A percentile compares a stretch with the other conserved stretches of the same genome.
These are phyloP conservation scores for Deuterostichococcus epilithicus DNA, from an alignment of 139 green algal species.

Conservation along the genomic window DNA sequence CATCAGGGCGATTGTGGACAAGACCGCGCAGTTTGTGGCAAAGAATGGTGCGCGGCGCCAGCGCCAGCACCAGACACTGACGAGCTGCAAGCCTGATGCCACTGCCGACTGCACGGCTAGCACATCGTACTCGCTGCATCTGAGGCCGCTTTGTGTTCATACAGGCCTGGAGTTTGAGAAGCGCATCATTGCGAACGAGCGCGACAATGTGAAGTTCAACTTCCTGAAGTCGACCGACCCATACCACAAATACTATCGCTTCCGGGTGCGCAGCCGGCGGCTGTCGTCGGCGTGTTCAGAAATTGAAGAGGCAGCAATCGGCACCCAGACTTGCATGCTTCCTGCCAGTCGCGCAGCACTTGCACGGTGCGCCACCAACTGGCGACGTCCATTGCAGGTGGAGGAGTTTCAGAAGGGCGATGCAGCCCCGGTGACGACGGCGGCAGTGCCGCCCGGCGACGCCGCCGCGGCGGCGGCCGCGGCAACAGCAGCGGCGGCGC, in stretches of 20 bases:
- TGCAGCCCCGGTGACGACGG: conserved; percentile 8
- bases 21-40: conserved; percentile 96
- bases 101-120: too few species aligned
- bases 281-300: not conserved
- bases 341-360: too few species aligned
- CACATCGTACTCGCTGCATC: too few species aligned
- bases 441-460: conserved; percentile 14
- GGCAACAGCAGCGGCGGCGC: conserved; percentile 5
- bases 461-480: conserved; percentile 24
- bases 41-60: conserved; percentile 77
- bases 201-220: conserved; percentile 96
- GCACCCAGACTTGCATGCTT: not conserved
- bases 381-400: conserved; percentile 38
- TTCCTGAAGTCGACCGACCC: conserved; percentile 90
- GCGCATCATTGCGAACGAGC: conserved; percentile 87
- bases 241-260: conserved; percentile 95
- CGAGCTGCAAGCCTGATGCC: too few species aligned
- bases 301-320: not conserved
- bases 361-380: too few species aligned
- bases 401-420: conserved; percentile 45
- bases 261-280: conserved; percentile 45
- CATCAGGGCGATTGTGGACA: conserved; percentile 96
- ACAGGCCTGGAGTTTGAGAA: conserved; percentile 89
- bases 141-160: not conserved
- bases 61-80: too few species aligned